Evolutionary conservation across 208 protist genomes (phyloP).

Genomic region (Leptomonas seymouri): DNA sequence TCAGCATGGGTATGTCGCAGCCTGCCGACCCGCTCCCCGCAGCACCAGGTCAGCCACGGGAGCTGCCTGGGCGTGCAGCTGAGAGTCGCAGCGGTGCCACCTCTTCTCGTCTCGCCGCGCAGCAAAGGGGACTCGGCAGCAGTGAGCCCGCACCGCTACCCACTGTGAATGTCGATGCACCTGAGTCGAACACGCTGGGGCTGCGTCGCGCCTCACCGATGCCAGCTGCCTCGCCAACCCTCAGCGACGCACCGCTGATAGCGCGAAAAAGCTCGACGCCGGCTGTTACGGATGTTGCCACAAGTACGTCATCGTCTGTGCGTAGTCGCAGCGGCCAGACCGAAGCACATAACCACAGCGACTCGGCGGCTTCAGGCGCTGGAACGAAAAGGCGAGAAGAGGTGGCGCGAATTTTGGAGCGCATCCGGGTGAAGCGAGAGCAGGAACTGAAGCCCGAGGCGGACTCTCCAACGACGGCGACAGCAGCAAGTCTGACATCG

Average conservation of each 20-base stretch:
- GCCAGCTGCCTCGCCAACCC: background rate
- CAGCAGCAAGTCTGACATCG: constrained; percentile 4
- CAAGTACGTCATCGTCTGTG: constrained; percentile 11
- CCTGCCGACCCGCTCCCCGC: constrained; percentile 22
- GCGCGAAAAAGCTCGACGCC: background rate
- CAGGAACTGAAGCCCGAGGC: constrained; percentile 17
- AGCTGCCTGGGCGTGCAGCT: background rate
- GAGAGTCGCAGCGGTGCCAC: background rate
- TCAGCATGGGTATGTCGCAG: constrained; percentile 13
- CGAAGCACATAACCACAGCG: background rate
- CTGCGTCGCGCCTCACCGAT: constrained; percentile 10
- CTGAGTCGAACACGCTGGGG: constrained; percentile 27
- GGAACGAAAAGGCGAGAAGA: constrained; percentile 38
- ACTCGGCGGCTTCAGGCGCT: constrained; percentile 20
- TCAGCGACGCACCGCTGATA: background rate
- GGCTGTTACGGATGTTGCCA: constrained; percentile 6
- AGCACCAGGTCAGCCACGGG: constrained; percentile 3
- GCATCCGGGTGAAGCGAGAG: constrained; percentile 40
- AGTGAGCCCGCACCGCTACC: constrained; percentile 22
- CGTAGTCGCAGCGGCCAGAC: constrained; percentile 11
- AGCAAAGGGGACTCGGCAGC: background rate
- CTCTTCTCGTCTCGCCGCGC: background rate
- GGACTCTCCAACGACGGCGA: constrained; percentile 10
- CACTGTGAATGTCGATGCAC: constrained; percentile 22
- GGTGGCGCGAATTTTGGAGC: constrained; percentile 46